Evolutionary conservation across 2,329 filamentous ascomycete genomes (phyloP).

Genomic region (Cytospora schulzeri): DNA sequence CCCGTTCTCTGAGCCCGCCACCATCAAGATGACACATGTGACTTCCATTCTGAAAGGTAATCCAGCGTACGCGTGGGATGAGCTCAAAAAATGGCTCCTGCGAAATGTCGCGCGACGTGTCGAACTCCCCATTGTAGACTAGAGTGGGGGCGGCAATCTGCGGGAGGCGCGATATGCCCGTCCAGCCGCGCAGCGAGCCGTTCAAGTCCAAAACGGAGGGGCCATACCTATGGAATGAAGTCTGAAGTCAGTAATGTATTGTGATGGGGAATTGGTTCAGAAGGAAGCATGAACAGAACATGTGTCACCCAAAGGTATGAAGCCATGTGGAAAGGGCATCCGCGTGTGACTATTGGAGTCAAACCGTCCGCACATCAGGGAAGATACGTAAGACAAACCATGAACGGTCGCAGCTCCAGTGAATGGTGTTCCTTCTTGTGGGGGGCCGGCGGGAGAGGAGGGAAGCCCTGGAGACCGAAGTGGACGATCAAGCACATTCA

Average conservation of each 20-base stretch:
- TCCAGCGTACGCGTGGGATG: slow-evolving; percentile 32
- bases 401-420: no score
- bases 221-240: slow-evolving; percentile 29
- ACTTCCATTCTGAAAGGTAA: slow-evolving; percentile 29
- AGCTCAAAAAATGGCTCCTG: slow-evolving; percentile 32
- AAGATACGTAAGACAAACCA: no score
- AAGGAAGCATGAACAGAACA: slow-evolving; percentile 12
- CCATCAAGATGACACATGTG: slow-evolving; percentile 34
- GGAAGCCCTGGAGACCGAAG: background rate
- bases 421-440: no score
- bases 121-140: slow-evolving; percentile 34
- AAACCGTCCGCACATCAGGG: no score
- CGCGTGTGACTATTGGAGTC: background rate
- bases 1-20: slow-evolving; percentile 27
- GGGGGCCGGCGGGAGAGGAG: no score
- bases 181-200: slow-evolving; percentile 30
- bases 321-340: slow-evolving; percentile 2
- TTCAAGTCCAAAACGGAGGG: slow-evolving; percentile 27
- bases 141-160: slow-evolving; percentile 31
- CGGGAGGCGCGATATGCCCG: slow-evolving; percentile 29
- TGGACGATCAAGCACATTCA: slow-evolving; percentile 13
- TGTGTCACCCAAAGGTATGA: slow-evolving; percentile 9
- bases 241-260: slow-evolving; percentile 6
- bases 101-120: slow-evolving; percentile 33
- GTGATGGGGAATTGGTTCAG: slow-evolving; percentile 7